Conservation (phyloP, 441 rosid genomes). For the Erodium moschatum region DNA sequence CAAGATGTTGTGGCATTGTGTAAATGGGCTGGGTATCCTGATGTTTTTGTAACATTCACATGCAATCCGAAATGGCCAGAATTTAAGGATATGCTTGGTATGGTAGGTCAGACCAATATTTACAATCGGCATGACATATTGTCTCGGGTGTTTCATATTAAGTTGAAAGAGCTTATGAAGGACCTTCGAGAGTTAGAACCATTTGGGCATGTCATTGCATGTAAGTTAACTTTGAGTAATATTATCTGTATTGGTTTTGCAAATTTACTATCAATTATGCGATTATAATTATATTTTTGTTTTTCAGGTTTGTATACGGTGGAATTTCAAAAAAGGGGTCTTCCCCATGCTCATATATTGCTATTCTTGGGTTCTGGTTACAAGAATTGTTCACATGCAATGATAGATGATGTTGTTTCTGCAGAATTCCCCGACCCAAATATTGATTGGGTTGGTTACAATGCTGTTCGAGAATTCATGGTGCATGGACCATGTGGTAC, state of each 20-base stretch:
- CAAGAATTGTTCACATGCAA: background rate
- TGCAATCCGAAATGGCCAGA: conserved; percentile 10
- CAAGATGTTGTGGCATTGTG: conserved; percentile 10
- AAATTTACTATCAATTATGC: too few relatives aligned
- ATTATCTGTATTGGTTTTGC: too few relatives aligned
- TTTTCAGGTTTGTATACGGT: background rate
- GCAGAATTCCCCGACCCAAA: fast-evolving
- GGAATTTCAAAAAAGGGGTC: conserved; percentile 17
- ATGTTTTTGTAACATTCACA: conserved; percentile 1
- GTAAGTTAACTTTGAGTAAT: too few relatives aligned
- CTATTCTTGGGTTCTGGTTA: background rate
- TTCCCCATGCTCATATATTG: conserved; percentile 17
- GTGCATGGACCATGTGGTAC: conserved; percentile 16
- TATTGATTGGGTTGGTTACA: background rate
- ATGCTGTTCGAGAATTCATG: conserved; percentile 8
- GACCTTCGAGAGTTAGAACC: background rate
- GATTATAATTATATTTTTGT: too few relatives aligned
- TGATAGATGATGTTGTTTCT: too few relatives aligned
- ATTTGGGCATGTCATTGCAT: background rate
- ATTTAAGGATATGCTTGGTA: background rate
- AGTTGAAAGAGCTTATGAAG: background rate
- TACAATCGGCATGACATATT: background rate
- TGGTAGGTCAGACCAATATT: background rate
- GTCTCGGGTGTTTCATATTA: background rate
- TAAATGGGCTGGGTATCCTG: background rate